These are phyloP conservation scores for Ustilago shanxiensis DNA, from an alignment of 1,284 basidiomycete species.

Conservation along the genomic window DNA sequence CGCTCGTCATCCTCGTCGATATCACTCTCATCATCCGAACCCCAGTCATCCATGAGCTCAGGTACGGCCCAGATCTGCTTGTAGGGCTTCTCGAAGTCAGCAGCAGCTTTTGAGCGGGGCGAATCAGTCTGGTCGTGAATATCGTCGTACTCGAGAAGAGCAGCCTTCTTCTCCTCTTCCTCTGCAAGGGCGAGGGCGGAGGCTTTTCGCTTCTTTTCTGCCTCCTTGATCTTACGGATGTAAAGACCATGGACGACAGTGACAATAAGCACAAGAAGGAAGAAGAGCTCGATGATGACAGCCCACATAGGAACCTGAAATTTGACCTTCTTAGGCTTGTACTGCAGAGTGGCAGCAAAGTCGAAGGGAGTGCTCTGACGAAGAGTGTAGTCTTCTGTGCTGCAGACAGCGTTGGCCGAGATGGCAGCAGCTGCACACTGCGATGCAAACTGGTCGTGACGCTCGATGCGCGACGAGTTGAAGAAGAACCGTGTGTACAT, in stretches of 20 bases:
- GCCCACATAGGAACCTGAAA: constrained; percentile 46
- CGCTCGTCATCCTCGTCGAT: constrained; percentile 52
- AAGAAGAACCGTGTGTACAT: constrained; percentile 64
- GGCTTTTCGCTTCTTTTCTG: constrained; percentile 43
- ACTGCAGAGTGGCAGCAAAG: constrained; percentile 16
- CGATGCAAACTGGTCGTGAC: constrained; percentile 43
- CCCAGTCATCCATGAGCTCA: constrained; percentile 53
- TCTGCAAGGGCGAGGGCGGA: constrained; percentile 29
- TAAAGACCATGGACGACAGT: constrained; percentile 52
- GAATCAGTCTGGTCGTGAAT: constrained; percentile 32
- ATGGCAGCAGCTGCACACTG: constrained; percentile 39
- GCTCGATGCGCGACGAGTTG: constrained; percentile 57
- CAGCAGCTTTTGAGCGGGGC: constrained; percentile 26
- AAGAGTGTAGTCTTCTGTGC: constrained; percentile 56
- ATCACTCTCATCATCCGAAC: constrained; percentile 44
- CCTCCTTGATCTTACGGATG: constrained; percentile 45
- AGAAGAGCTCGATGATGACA: constrained; percentile 40
- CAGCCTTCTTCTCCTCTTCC: constrained; percentile 25
- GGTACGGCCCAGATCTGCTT: constrained; percentile 54
- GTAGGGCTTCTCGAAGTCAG: constrained; percentile 48
- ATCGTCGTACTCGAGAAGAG: constrained; percentile 31
- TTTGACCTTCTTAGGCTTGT: constrained; percentile 32
- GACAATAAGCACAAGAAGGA: constrained; percentile 39
- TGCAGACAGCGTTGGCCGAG: constrained; percentile 44
- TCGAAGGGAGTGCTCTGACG: constrained; percentile 51